phyloP scores from a whole-genome alignment of 2,329 filamentous ascomycete genomes.

The Acrocalymma vagum region DNA sequence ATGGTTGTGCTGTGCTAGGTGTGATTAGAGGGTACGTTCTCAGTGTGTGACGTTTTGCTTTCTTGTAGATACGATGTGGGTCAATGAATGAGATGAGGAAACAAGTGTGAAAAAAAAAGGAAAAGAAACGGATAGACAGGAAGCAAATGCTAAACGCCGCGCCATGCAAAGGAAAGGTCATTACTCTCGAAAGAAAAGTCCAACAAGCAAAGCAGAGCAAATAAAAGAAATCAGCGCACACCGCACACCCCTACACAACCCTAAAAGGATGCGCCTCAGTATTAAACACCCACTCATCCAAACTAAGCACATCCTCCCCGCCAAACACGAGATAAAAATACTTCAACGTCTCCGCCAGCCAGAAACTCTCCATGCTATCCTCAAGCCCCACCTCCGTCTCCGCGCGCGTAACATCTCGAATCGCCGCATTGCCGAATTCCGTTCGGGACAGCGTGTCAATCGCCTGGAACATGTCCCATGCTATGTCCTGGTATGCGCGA shows the following conservation, averaged over 20 bases:
- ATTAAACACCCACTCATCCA: slow-evolving; percentile 70
- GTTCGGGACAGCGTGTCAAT: slow-evolving; percentile 70
- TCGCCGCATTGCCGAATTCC: slow-evolving; percentile 67
- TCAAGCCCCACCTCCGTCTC: slow-evolving; percentile 48
- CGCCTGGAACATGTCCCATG: slow-evolving; percentile 75
- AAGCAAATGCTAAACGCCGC: too few relatives aligned
- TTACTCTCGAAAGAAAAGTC: too few relatives aligned
- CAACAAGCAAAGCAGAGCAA: too few relatives aligned
- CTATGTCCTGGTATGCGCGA: slow-evolving; percentile 68
- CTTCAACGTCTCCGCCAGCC: slow-evolving; percentile 72
- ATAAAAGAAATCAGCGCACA: too few relatives aligned
- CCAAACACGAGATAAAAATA: slow-evolving; percentile 70
- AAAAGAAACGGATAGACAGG: too few relatives aligned
- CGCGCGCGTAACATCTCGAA: slow-evolving; percentile 59
- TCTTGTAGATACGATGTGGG: too few relatives aligned
- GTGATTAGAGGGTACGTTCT: too few relatives aligned
- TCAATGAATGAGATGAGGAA: too few relatives aligned
- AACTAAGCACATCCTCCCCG: slow-evolving; percentile 63
- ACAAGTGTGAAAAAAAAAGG: too few relatives aligned
- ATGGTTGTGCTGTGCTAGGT: too few relatives aligned
- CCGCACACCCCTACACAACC: slow-evolving; percentile 6
- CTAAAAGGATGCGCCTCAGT: slow-evolving; percentile 51
- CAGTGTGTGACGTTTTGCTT: too few relatives aligned
- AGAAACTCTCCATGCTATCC: slow-evolving; percentile 77
- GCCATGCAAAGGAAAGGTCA: too few relatives aligned